Conservation (phyloP, 2,329 filamentous ascomycete genomes). For the Penicillium sp. region DNA sequence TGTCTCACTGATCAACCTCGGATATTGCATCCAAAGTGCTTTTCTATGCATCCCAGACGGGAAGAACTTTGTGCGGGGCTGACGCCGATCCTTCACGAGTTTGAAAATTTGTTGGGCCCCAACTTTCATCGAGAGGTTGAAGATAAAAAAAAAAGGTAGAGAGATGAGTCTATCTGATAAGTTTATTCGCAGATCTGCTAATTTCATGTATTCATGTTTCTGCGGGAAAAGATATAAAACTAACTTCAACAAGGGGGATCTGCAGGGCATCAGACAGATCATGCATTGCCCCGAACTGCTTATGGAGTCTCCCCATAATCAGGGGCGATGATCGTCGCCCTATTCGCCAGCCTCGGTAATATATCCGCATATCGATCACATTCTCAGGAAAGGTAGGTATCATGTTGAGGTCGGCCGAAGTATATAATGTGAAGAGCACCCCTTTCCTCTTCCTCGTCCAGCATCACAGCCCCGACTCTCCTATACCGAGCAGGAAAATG, state of each 20-base stretch:
- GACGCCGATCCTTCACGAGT: conserved; percentile 1
- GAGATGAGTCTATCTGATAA: neutral
- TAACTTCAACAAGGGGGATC: neutral
- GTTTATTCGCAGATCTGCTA: neutral
- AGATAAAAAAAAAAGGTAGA: neutral
- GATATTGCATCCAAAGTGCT: neutral
- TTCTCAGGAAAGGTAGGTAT: neutral
- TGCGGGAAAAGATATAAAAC: neutral
- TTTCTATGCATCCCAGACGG: neutral
- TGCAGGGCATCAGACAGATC: neutral
- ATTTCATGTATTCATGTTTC: neutral
- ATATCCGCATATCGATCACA: neutral
- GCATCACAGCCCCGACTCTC: neutral
- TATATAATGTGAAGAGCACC: neutral
- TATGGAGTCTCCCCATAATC: neutral
- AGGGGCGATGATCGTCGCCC: neutral
- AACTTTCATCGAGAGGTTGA: neutral
- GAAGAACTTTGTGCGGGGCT: conserved; percentile 4
- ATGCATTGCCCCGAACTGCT: neutral
- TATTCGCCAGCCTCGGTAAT: conserved; percentile 6
- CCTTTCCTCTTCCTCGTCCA: neutral
- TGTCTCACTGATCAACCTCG: neutral
- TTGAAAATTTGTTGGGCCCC: neutral
- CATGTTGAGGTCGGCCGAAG: neutral
- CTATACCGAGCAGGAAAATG: conserved; percentile 2